phyloP scores from a whole-genome alignment of 2,329 filamentous ascomycete species.

The Tolypocladium pustulatum region DNA sequence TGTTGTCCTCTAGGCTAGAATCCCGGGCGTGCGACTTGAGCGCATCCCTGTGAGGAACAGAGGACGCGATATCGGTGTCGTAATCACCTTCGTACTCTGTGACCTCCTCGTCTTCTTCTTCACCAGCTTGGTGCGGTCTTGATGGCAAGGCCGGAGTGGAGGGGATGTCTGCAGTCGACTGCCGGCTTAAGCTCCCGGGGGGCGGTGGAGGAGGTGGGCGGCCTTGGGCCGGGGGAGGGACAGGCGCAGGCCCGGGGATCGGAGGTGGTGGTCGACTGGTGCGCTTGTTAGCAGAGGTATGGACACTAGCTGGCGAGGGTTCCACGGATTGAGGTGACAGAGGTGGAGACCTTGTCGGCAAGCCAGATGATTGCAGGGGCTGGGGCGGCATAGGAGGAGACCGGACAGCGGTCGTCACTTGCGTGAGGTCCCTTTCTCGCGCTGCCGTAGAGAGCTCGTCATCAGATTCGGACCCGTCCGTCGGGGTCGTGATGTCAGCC shows the following conservation, averaged over 20 bases:
- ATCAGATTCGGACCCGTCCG: slow-evolving; percentile 75
- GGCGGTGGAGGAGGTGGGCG: slow-evolving; percentile 61
- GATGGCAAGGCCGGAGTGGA: slow-evolving; percentile 24
- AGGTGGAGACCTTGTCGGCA: slow-evolving; percentile 21
- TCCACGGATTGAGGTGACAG: slow-evolving; percentile 26
- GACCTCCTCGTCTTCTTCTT: slow-evolving; percentile 65
- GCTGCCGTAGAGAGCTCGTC: slow-evolving; percentile 63
- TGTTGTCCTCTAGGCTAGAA: slow-evolving; percentile 62
- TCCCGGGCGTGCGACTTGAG: slow-evolving; percentile 73
- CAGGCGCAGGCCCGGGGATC: slow-evolving; percentile 45
- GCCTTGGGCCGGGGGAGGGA: slow-evolving; percentile 36
- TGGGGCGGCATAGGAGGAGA: slow-evolving; percentile 34
- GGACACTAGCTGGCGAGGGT: slow-evolving; percentile 33
- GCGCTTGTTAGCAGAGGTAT: slow-evolving; percentile 35
- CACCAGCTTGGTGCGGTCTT: slow-evolving; percentile 34
- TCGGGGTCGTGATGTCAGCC: slow-evolving; percentile 48
- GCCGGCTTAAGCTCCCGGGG: slow-evolving; percentile 41
- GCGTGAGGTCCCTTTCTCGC: slow-evolving; percentile 24
- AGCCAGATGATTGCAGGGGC: slow-evolving; percentile 11
- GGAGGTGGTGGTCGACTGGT: slow-evolving; percentile 48
- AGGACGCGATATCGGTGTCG: slow-evolving; percentile 93
- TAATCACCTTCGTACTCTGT: slow-evolving; percentile 97
- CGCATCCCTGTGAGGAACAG: slow-evolving; percentile 87
- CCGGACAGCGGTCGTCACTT: slow-evolving; percentile 24
- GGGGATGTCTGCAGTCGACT: slow-evolving; percentile 47